A percentile compares a stretch with the other conserved stretches of the same genome.
These are phyloP conservation scores for Pterulicium gracile DNA, from an alignment of 1,284 basidiomycete species.

Conservation along the genomic window DNA sequence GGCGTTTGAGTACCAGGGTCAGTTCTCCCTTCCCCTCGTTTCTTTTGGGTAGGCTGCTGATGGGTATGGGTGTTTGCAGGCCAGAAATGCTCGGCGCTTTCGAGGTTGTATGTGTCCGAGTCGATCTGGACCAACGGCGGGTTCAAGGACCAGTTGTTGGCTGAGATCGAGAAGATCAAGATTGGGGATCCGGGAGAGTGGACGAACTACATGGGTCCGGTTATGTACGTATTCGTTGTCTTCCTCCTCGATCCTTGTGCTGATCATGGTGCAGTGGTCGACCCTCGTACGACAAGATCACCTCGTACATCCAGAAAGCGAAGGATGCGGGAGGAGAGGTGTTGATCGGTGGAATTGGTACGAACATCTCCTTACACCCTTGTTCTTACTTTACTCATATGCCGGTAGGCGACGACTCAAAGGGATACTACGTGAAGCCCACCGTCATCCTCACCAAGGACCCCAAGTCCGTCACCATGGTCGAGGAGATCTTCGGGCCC, in stretches of 20 bases:
- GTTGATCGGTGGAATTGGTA: constrained; percentile 75
- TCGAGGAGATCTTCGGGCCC: constrained; percentile 95
- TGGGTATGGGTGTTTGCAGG: too few relatives aligned
- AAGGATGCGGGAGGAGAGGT: constrained; percentile 85
- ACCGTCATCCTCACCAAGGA: constrained; percentile 94
- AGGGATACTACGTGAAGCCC: constrained; percentile 90
- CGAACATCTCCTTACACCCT: constrained; percentile 13
- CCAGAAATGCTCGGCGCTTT: constrained; percentile 96
- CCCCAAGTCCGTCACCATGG: constrained; percentile 85
- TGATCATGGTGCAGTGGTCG: constrained; percentile 40
- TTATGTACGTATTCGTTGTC: constrained; percentile 61
- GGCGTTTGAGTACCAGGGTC: constrained; percentile 95
- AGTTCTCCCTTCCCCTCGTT: constrained; percentile 6
- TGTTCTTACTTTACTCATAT: not conserved
- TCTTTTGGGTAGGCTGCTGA: not conserved
- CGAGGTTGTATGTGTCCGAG: constrained; percentile 82
- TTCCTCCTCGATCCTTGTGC: not conserved
- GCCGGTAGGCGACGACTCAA: constrained; percentile 74
- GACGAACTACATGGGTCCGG: constrained; percentile 89
- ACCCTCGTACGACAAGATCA: constrained; percentile 84
- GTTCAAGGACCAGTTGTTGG: constrained; percentile 76
- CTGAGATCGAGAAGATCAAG: constrained; percentile 75
- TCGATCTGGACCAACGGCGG: constrained; percentile 74
- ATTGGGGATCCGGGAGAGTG: constrained; percentile 77
- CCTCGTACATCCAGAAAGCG: constrained; percentile 79